Evolutionary conservation across 2,329 filamentous ascomycete species (phyloP).

Genomic region (Periglandula ipomoeae): DNA sequence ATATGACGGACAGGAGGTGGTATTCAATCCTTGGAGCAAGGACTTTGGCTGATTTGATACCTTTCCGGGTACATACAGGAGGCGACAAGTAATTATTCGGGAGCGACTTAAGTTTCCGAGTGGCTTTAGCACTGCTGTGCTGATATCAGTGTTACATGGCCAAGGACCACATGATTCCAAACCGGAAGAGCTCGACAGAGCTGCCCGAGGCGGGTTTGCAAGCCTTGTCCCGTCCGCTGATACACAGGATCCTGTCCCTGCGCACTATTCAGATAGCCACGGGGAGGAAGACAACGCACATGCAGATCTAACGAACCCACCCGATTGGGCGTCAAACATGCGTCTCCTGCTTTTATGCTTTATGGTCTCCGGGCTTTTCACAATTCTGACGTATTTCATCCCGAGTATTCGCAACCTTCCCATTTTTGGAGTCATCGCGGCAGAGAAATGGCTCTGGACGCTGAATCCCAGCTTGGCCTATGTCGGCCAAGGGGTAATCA

Average conservation of each 20-base stretch:
- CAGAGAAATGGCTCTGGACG: constrained; percentile 83
- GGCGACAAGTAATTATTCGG: constrained; percentile 83
- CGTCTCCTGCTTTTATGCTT: constrained; percentile 49
- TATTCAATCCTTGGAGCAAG: not conserved
- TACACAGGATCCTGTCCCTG: not conserved
- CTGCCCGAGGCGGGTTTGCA: constrained; percentile 31
- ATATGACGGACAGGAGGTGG: not conserved
- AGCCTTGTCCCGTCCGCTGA: constrained; percentile 29
- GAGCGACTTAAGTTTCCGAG: constrained; percentile 92
- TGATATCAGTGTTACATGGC: constrained; percentile 86
- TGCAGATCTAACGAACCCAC: constrained; percentile 1
- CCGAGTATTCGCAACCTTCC: constrained; percentile 80
- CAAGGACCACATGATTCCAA: constrained; percentile 25
- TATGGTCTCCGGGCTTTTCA: constrained; percentile 54
- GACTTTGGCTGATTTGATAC: not conserved
- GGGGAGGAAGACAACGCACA: not conserved
- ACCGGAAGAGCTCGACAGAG: constrained; percentile 25
- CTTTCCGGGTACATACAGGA: constrained; percentile 26
- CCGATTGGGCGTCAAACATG: constrained; percentile 37
- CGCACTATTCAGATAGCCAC: not conserved
- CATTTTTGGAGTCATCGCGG: constrained; percentile 67
- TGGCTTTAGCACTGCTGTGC: constrained; percentile 86
- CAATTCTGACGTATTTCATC: constrained; percentile 81
- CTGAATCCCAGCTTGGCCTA: constrained; percentile 96
- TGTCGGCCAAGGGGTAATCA: constrained; percentile 94